phyloP scores from a whole-genome alignment of 352 stramenopile genomes.

The Peronospora tabacina region DNA sequence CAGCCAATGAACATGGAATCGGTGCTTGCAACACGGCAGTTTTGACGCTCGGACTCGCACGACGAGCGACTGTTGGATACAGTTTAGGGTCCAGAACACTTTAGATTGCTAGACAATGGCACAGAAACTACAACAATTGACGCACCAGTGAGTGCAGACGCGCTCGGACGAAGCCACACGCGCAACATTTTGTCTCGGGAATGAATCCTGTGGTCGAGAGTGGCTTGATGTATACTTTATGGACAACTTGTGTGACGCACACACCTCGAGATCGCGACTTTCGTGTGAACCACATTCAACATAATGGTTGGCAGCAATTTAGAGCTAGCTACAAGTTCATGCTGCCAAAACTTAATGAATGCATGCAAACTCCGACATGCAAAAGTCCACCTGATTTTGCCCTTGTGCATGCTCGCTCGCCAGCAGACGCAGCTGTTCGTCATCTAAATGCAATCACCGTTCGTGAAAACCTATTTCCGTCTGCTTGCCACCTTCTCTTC shows the following conservation, averaged over 20 bases:
- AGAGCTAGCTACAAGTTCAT: background rate
- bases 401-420: slow-evolving; percentile 5
- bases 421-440: slow-evolving; percentile 13
- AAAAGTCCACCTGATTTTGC: slow-evolving; percentile 15
- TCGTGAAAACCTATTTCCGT: slow-evolving; percentile 28
- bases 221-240: slow-evolving; percentile 3
- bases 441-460: slow-evolving; percentile 35
- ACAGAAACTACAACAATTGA: slow-evolving; percentile 1
- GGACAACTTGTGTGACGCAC: background rate
- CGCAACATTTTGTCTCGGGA: slow-evolving; percentile 45
- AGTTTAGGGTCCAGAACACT: background rate
- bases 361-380: slow-evolving; percentile 5
- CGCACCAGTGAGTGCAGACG: slow-evolving; percentile 39
- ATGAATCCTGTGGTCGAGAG: slow-evolving; percentile 24
- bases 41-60: slow-evolving; percentile 9
- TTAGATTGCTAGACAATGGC: background rate
- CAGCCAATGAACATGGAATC: slow-evolving; percentile 14
- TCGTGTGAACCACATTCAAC: slow-evolving; percentile 6
- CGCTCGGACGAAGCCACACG: slow-evolving; percentile 55
- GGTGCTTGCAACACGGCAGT: slow-evolving; percentile 16
- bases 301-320: slow-evolving; percentile 10
- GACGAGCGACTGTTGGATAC: slow-evolving; percentile 15
- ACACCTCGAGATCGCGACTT: background rate
- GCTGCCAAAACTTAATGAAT: slow-evolving; percentile 8
- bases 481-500: slow-evolving; percentile 13